Percentiles rank a stretch among this genome's conserved stretches.
These are phyloP conservation scores for Lactifluus hygrophoroides DNA, from an alignment of 768 basidiomycete genomes.

Conservation along the genomic window DNA sequence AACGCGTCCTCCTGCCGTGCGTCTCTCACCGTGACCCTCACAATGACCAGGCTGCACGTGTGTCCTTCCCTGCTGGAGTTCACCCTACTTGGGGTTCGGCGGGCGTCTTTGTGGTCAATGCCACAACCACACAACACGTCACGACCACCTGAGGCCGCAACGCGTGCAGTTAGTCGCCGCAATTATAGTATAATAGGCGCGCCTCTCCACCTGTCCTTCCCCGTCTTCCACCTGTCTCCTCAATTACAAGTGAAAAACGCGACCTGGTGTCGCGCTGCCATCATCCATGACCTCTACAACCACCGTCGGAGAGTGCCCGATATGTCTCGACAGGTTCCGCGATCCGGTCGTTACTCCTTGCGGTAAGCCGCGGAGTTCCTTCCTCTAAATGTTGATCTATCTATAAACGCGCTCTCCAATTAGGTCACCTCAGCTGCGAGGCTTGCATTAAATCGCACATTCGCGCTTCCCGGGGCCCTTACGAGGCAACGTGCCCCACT, in stretches of 20 bases:
- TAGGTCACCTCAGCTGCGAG: constrained; percentile 16
- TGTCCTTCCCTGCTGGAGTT: not conserved
- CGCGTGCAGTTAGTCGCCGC: not conserved
- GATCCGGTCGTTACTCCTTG: constrained; percentile 14
- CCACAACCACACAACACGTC: not conserved
- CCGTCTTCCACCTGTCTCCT: not conserved
- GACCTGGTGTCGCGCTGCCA: not conserved
- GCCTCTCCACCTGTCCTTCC: not conserved
- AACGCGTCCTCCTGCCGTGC: too few relatives aligned
- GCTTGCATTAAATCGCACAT: constrained; percentile 3
- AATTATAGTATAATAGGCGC: not conserved
- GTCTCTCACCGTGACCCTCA: too few relatives aligned
- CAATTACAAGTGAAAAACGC: not conserved
- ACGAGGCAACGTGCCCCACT: constrained; percentile 11
- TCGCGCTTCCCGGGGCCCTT: not conserved
- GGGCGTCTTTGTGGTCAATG: constrained; percentile 7
- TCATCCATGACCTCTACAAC: not conserved
- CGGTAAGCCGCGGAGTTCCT: not conserved
- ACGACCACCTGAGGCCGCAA: not conserved
- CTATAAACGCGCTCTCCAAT: too few relatives aligned
- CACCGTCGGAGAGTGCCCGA: constrained; percentile 5
- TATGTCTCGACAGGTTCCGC: constrained; percentile 13
- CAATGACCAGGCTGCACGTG: not conserved
- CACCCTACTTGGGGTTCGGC: not conserved
- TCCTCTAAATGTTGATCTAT: not conserved